Percentiles rank a stretch among this genome's conserved stretches.
Evolutionary conservation across 768 basidiomycete genomes (phyloP).

Genomic region (Boletus eberwhitei): DNA sequence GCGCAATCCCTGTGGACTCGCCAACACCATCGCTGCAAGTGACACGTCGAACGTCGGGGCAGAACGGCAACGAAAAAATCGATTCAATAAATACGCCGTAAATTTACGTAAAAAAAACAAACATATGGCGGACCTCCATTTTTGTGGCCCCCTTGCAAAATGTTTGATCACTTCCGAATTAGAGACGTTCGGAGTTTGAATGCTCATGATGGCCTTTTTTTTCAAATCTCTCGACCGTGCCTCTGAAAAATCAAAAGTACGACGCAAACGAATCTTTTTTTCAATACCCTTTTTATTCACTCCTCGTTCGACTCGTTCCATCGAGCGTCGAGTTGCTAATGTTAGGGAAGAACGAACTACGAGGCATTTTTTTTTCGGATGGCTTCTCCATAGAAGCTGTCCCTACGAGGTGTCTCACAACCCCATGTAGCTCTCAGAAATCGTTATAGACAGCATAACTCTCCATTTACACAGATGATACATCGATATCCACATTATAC

Average conservation of each 20-base stretch:
- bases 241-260: neutral
- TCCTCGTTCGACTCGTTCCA: conserved; percentile 40
- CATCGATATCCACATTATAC: conserved; percentile 10
- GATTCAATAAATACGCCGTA: neutral
- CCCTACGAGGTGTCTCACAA: conserved; percentile 68
- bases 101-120: conserved; percentile 15
- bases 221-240: neutral
- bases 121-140: too few species aligned
- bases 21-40: conserved; percentile 16
- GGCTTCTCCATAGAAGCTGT: conserved; percentile 38
- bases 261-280: too few species aligned
- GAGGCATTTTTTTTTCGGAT: conserved; percentile 60
- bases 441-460: neutral
- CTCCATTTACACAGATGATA: neutral
- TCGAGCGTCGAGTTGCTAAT: conserved; percentile 52
- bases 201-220: too few species aligned
- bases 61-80: neutral
- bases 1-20: conserved; percentile 22
- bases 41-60: neutral
- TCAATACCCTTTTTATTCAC: conserved; percentile 42
- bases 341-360: conserved; percentile 42
- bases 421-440: neutral
- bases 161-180: too few species aligned
- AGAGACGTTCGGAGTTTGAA: too few species aligned
- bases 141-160: too few species aligned